These are phyloP conservation scores for Panicum hallii DNA, from an alignment of 202 grass and related monocot species.

Conservation along the genomic window DNA sequence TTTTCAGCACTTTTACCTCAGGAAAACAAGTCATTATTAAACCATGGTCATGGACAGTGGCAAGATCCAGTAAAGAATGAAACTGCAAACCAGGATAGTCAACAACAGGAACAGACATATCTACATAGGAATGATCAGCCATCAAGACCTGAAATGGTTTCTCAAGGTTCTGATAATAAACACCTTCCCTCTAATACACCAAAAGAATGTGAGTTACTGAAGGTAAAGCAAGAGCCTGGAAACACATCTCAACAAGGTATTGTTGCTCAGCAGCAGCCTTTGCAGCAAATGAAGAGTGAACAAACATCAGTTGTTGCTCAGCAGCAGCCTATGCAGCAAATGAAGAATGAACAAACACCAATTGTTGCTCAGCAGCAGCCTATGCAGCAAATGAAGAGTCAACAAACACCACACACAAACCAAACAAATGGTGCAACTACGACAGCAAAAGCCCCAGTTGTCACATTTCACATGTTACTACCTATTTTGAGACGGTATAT, in stretches of 20 bases:
- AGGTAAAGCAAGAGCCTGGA: conserved; percentile 55
- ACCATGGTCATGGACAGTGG: conserved; percentile 59
- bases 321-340: conserved; percentile 4
- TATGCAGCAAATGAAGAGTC: conserved; percentile 29
- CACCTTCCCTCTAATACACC: conserved; percentile 37
- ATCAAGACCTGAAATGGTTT: conserved; percentile 48
- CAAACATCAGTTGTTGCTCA: conserved; percentile 46
- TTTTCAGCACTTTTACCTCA: conserved; percentile 60
- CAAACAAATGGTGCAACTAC: conserved; percentile 58
- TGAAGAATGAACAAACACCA: conserved; percentile 64
- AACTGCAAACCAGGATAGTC: conserved; percentile 56
- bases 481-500: conserved; percentile 85
- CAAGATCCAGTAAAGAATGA: conserved; percentile 56
- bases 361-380: conserved; percentile 39
- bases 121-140: conserved; percentile 47
- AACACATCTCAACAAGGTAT: conserved; percentile 52
- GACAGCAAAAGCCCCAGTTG: conserved; percentile 64
- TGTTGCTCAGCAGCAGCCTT: conserved; percentile 56
- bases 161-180: conserved; percentile 39
- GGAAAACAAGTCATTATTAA: conserved; percentile 56
- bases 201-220: conserved; percentile 43
- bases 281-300: conserved; percentile 65
- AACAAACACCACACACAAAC: conserved; percentile 56
- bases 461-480: conserved; percentile 95
- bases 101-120: conserved; percentile 62